Conservation (phyloP, 1,284 basidiomycete species). For the Marasmius sp. region DNA sequence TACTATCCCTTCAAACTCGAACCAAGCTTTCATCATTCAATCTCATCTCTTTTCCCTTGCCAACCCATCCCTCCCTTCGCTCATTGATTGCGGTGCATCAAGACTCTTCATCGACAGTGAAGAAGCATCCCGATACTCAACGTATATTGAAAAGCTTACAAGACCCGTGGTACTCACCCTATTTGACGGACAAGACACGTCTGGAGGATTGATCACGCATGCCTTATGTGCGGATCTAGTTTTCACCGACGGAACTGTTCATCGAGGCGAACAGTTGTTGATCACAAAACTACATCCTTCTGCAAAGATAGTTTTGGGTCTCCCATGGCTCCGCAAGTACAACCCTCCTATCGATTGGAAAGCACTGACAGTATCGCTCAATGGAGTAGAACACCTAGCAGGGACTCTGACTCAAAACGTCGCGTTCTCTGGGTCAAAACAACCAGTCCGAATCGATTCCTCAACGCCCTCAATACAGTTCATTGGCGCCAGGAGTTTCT, state of each 20-base stretch:
- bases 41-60: neutral
- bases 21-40: neutral
- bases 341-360: slow-evolving; percentile 1
- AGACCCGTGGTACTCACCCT: neutral
- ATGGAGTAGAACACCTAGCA: neutral
- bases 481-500: neutral
- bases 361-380: neutral
- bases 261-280: neutral
- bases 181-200: neutral
- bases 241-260: neutral
- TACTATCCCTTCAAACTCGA: neutral
- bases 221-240: neutral
- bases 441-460: neutral
- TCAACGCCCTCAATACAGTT: too few relatives aligned
- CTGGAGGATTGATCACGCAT: neutral
- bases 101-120: neutral
- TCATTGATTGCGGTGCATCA: slow-evolving; percentile 1
- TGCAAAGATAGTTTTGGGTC: neutral
- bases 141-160: neutral
- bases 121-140: neutral
- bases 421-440: neutral
- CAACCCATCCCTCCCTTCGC: neutral
- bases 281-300: slow-evolving; percentile 5
- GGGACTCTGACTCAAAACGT: neutral
- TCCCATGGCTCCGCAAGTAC: neutral